Evolutionary conservation across 2,329 filamentous ascomycete genomes (phyloP), one percentile per base, ranked within the genome.

Genomic region (Fusarium oligoseptatum): DNA sequence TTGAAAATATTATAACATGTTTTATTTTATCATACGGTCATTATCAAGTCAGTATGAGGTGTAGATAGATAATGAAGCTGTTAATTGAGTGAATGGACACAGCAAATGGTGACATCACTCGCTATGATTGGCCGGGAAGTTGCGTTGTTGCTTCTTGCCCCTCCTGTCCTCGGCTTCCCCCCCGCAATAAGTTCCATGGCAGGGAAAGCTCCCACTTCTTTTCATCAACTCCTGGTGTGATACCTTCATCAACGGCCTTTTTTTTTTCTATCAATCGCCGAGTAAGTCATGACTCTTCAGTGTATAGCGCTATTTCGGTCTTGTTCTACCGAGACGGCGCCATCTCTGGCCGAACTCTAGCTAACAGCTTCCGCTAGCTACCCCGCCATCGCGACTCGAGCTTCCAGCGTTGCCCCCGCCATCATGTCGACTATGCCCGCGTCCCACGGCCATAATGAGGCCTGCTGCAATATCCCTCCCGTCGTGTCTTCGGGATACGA

Each of bases 381-480:
- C 60, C 43, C 60, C 37, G 41, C 60, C 60, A 69, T 58, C 66
- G 29, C 64, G 8, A 48, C 56, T 50, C 15, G 32, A 62, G 41
- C 60, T 61, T 29, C 17, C 17, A 52, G 56, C 57, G 52, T 48
- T 64, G 67, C 70, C 74, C 29, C 29, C 29, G 29, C 29, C 76
- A 76, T 43, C 74, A 88, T 88, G 87, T 86, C 87, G 77, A 83
- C 85, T 37, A 88, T 88, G 85, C 84, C 84, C 48, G 86, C 87
- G 24, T 83, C 86, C 68, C 84, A 85, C 78, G 88, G 88, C 81
- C 88, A 90, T 81, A 88, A 84, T 78, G 83, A 85, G 80, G 85
- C 88, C 77, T 90, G 88, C 84, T 90, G 88, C 80, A 89, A 88
- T 78, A 85, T 90, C 61, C 88, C 90, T 10, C 89, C 90, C 8